Percentiles rank a stretch among this genome's conserved stretches.
These are phyloP conservation scores for Starmerella powellii DNA, from an alignment of 805 yeast species.

Conservation along the genomic window DNA sequence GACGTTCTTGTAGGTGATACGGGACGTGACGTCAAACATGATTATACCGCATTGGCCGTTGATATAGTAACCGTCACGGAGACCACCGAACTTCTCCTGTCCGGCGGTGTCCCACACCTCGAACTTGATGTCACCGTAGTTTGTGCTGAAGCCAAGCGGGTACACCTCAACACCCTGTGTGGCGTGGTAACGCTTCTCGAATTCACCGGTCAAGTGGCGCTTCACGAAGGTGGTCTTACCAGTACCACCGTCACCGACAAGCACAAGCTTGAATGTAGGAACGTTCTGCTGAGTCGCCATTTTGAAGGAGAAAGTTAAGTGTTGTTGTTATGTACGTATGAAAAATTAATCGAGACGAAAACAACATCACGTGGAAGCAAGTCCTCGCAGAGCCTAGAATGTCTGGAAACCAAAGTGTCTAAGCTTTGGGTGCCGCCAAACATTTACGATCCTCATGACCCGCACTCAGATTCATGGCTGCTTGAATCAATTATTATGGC, in stretches of 20 bases:
- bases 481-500: no score
- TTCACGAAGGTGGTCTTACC: slow-evolving; percentile 99
- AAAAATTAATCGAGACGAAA: slow-evolving; percentile 4
- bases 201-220: slow-evolving; percentile 98
- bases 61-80: slow-evolving; percentile 98
- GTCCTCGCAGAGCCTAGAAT: no score
- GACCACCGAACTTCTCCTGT: slow-evolving; percentile 98
- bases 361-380: background rate
- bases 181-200: slow-evolving; percentile 97
- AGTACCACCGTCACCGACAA: slow-evolving; percentile 99
- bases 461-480: no score
- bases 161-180: slow-evolving; percentile 99
- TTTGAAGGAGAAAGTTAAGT: slow-evolving; percentile 3
- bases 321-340: slow-evolving; percentile 2
- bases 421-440: no score
- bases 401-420: no score
- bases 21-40: slow-evolving; percentile 98
- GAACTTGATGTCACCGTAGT: slow-evolving; percentile 96
- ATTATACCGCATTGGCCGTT: slow-evolving; percentile 99
- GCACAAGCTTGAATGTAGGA: slow-evolving; percentile 95
- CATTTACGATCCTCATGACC: no score
- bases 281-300: slow-evolving; percentile 38
- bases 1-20: slow-evolving; percentile 98
- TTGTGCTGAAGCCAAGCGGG: slow-evolving; percentile 95
- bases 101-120: slow-evolving; percentile 99